phyloP scores from a whole-genome alignment of 768 basidiomycete species.

The Leccinum variicolor region DNA sequence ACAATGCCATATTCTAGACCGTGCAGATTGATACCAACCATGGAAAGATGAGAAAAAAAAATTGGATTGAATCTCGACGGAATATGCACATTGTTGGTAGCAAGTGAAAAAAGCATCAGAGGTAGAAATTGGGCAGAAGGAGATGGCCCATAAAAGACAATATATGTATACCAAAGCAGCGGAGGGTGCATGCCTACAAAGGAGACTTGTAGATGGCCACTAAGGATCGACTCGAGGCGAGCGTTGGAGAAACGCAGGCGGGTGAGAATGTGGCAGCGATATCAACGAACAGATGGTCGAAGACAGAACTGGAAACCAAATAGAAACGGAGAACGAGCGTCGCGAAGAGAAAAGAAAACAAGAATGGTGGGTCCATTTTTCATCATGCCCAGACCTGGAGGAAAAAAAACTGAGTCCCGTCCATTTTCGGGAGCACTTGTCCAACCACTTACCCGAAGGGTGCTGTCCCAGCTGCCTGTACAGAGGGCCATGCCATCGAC shows the following conservation, averaged over 20 bases:
- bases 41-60: conserved; percentile 12
- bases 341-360: conserved; percentile 14
- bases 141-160: conserved; percentile 33
- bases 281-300: conserved; percentile 41
- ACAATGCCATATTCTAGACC: neutral
- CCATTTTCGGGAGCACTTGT: neutral
- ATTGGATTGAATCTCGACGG: conserved; percentile 35
- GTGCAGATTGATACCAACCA: neutral
- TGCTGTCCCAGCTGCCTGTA: conserved; percentile 98
- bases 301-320: conserved; percentile 19
- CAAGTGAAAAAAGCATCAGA: conserved; percentile 32
- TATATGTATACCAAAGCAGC: conserved; percentile 37
- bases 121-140: conserved; percentile 32
- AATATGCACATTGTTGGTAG: conserved; percentile 48
- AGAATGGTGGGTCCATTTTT: conserved; percentile 24
- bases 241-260: conserved; percentile 45
- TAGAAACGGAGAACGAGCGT: conserved; percentile 24
- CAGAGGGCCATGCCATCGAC: conserved; percentile 98
- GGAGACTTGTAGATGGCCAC: conserved; percentile 39
- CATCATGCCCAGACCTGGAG: conserved; percentile 81
- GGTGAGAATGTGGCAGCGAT: conserved; percentile 54
- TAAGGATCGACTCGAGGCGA: conserved; percentile 65
- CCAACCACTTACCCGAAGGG: conserved; percentile 70
- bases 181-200: conserved; percentile 28
- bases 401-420: conserved; percentile 12